A percentile compares a stretch with the other conserved stretches of the same genome.
Conservation (phyloP, 768 basidiomycete species). For the Hypholoma fasciculare region DNA sequence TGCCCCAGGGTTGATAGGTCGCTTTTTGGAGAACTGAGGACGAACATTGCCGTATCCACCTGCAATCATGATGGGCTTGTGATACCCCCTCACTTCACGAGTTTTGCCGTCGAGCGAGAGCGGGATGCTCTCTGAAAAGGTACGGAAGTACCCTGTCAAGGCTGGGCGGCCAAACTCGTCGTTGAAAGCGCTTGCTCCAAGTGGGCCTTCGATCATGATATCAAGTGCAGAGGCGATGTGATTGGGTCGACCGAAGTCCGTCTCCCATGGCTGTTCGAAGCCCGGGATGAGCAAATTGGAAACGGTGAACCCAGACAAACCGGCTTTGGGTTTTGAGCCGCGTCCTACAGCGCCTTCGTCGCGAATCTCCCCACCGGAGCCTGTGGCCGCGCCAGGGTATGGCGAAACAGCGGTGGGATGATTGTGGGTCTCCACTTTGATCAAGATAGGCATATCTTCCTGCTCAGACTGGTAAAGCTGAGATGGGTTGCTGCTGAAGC, state of each 20-base stretch:
- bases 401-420: conserved; percentile 99
- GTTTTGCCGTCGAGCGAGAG: conserved; percentile 44
- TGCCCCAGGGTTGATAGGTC: conserved; percentile 73
- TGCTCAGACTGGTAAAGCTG: conserved; percentile 54
- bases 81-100: conserved; percentile 87
- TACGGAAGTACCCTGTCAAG: conserved; percentile 91
- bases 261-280: conserved; percentile 93
- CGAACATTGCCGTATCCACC: conserved; percentile 96
- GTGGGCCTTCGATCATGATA: conserved; percentile 96
- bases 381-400: conserved; percentile 97
- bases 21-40: conserved; percentile 79
- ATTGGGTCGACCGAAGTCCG: conserved; percentile 83
- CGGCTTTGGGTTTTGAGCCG: conserved; percentile 96
- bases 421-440: conserved; percentile 99
- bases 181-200: conserved; percentile 96
- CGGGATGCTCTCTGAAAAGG: conserved; percentile 81
- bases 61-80: conserved; percentile 99
- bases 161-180: conserved; percentile 98
- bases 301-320: conserved; percentile 88
- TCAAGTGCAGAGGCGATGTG: conserved; percentile 94
- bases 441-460: conserved; percentile 85
- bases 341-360: conserved; percentile 96
- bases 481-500: conserved; percentile 57
- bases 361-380: conserved; percentile 97
- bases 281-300: conserved; percentile 94